A percentile compares a stretch with the other conserved stretches of the same genome.
Evolutionary conservation across 768 basidiomycete genomes (phyloP).

Genomic region (Gelatoporia subvermispora): DNA sequence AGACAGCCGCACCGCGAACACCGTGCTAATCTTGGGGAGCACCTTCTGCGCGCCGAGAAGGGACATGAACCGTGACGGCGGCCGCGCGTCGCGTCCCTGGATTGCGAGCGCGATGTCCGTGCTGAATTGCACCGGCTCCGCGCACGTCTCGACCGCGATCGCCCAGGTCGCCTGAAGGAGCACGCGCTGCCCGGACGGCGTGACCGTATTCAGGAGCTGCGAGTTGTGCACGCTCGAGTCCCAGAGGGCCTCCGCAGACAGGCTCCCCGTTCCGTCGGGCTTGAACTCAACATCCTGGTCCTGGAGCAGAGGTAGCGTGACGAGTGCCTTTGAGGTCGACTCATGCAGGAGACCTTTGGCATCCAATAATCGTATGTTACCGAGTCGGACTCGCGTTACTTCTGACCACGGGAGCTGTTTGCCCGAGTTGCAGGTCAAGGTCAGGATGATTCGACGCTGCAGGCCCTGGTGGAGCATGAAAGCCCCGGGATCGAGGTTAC

Average conservation of each 20-base stretch:
- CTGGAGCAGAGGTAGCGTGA: slow-evolving; percentile 70
- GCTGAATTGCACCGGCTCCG: slow-evolving; percentile 81
- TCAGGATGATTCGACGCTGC: slow-evolving; percentile 76
- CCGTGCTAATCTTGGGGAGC: slow-evolving; percentile 71
- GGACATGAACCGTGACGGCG: slow-evolving; percentile 71
- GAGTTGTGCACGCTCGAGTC: slow-evolving; percentile 92
- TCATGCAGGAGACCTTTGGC: slow-evolving; percentile 78
- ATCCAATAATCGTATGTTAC: slow-evolving; percentile 83
- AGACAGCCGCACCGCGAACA: slow-evolving; percentile 77
- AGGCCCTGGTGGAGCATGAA: slow-evolving; percentile 92
- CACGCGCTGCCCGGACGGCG: slow-evolving; percentile 70
- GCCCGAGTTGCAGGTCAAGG: slow-evolving; percentile 84
- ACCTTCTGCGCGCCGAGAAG: slow-evolving; percentile 79
- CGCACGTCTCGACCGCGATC: slow-evolving; percentile 78
- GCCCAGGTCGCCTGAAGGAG: slow-evolving; percentile 74
- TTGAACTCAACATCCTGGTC: slow-evolving; percentile 72
- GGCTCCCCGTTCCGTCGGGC: slow-evolving; percentile 74
- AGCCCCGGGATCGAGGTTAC: slow-evolving; percentile 73
- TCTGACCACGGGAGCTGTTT: slow-evolving; percentile 84
- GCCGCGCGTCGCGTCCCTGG: slow-evolving; percentile 76
- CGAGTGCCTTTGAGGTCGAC: slow-evolving; percentile 63
- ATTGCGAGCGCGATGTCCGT: slow-evolving; percentile 86
- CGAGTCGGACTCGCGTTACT: slow-evolving; percentile 69
- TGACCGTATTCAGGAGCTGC: slow-evolving; percentile 79
- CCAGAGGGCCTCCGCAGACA: slow-evolving; percentile 78